Evolutionary conservation across 345 rosid species (phyloP), one percentile per base, ranked within the genome.

Genomic region (Jatropha curcas): DNA sequence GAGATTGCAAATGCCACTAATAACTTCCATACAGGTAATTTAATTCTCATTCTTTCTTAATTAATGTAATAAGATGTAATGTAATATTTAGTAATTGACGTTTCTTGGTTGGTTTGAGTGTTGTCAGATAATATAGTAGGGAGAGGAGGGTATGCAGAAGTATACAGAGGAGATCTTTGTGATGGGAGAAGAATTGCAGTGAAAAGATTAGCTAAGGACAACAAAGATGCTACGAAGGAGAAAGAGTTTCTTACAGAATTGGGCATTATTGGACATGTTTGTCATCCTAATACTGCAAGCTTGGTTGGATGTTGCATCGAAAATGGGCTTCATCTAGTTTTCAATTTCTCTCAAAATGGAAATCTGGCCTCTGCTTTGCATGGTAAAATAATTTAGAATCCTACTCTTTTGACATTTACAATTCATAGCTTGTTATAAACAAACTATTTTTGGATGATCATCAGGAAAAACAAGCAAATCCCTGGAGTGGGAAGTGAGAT

Each of bases 81-180:
- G 28, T n/a, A n/a, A n/a, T n/a, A n/a, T n/a, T n/a, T n/a, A n/a
- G n/a, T n/a, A n/a, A n/a, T n/a, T n/a, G n/a, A n/a, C n/a, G 22
- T 1, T 27, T 8, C 51, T n/a, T 63, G 35, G 25, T 50, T 71
- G 64, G 7, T 70, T 55, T 67, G 73, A 74, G 55, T 65, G 62
- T 51, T n/a, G 57, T 14, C 84, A 94, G 98, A 87, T 53, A 87
- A 87, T 35, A 73, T 90, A 74, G 91, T 89, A 27, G 97, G 97
- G 9, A 72, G 84, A 82, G 97, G 98, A 17, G 98, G 97, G 25
- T 90, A 88, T 81, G 89, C 98, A 20, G 97, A 94, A 69, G 98
- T 94, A 39, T 94, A 92, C 73, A 87, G 87, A 83, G 98, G 98
- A 22, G 89, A 89, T 69, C 86, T 94, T 70, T 65, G 72, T n/a